Conservation (phyloP, 2,329 filamentous ascomycete genomes). For the Elsinoe ampelina region DNA sequence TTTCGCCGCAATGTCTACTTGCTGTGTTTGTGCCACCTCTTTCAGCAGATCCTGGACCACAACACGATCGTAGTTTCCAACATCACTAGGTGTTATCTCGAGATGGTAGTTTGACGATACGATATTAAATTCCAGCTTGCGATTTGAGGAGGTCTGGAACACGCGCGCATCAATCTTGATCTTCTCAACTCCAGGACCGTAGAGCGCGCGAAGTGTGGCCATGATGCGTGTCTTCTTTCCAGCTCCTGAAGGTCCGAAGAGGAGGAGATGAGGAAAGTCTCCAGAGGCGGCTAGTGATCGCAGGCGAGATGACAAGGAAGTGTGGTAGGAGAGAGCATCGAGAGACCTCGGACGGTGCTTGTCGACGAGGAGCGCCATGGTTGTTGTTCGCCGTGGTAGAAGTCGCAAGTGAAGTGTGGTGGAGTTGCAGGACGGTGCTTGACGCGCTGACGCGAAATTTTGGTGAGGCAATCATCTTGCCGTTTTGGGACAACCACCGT, state of each 20-base stretch:
- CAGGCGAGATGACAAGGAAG: slow-evolving; percentile 77
- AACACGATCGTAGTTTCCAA: slow-evolving; percentile 91
- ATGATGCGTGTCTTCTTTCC: slow-evolving; percentile 98
- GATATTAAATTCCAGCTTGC: slow-evolving; percentile 98
- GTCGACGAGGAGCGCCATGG: slow-evolving; percentile 57
- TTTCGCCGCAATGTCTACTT: slow-evolving; percentile 85
- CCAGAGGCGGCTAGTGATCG: slow-evolving; percentile 86
- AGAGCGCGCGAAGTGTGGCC: slow-evolving; percentile 88
- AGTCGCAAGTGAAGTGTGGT: neutral
- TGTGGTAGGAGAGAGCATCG: slow-evolving; percentile 74
- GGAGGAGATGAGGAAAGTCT: slow-evolving; percentile 93
- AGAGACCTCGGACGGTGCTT: slow-evolving; percentile 63
- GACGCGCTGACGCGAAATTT: slow-evolving; percentile 12
- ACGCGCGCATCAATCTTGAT: slow-evolving; percentile 98
- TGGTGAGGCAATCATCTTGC: slow-evolving; percentile 10
- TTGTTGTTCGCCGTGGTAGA: slow-evolving; percentile 13
- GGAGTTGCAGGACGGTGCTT: slow-evolving; percentile 1
- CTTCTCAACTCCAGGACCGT: slow-evolving; percentile 95
- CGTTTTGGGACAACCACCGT: neutral
- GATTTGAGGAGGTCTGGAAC: slow-evolving; percentile 87
- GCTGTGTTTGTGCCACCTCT: slow-evolving; percentile 96
- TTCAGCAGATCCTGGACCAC: slow-evolving; percentile 93
- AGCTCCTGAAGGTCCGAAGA: slow-evolving; percentile 92
- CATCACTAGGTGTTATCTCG: slow-evolving; percentile 94
- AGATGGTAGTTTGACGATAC: slow-evolving; percentile 95